Evolutionary conservation across 805 yeast genomes (phyloP), one percentile per base, ranked within the genome.

Genomic region (Nakazawaea laoshanensis): DNA sequence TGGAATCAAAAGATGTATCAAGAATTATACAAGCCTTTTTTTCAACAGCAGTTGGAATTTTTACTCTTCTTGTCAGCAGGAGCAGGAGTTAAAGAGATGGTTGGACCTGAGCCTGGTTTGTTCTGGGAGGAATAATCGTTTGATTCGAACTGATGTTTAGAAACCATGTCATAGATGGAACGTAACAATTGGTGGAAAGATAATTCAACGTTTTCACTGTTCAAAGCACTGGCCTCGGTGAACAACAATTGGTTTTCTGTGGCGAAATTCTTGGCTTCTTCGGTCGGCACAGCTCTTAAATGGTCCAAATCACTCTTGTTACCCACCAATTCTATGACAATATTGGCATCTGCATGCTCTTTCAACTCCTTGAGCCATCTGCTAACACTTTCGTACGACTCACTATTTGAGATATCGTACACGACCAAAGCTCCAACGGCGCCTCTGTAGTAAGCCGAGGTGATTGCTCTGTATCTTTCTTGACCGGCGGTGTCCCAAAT

Each of bases 401-500:
- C 87, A 10, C 88, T 73, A 65, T 89, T 89, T 39, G 96, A 76
- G 49, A 89, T 89, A 62, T 89, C 98, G 60, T 89, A 89, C 42
- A 89, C 95, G 38, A 89, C 81, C 49, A 89, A 69, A 4, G 97
- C 97, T 39, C 98, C 98, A 35, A 88, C 95, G 1, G 98, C 97
- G 26, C 97, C 98, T 54, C 98, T 74, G 58, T 89, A 89, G 63
- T 89, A 89, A 5, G 97, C 97, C 37, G 92, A 78, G 20, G 98
- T 92, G 57, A 89, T 89, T 28, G 98, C 97, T 49, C 98, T 76
- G 66, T 92, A 89, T 57, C 98, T 77, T 60, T 89, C 98, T 65
- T 89, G 98, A 41, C 98, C 98, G 2, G 98, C 98, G 23, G 98
- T 89, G 59, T 89, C 98, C 98, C 98, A 89, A 46, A 87, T 80